Percentiles rank a stretch among this genome's conserved stretches.
These are phyloP conservation scores for Aspergillaceae sp. DNA, from an alignment of 2,329 filamentous ascomycete species.

Conservation along the genomic window DNA sequence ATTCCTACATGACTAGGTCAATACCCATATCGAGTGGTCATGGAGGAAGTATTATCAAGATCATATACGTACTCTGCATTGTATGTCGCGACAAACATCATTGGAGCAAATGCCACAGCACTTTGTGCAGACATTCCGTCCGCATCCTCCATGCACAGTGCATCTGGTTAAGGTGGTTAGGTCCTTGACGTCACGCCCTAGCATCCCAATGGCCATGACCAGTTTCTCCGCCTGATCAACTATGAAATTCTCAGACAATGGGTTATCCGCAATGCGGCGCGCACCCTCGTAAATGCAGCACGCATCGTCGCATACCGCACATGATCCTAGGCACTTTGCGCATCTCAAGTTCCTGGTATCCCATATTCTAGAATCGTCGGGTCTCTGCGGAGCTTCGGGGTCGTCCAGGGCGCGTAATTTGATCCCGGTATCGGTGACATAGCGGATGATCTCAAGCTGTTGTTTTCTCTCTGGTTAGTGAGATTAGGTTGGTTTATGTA, in stretches of 20 bases:
- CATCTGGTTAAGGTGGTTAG: slow-evolving; percentile 26
- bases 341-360: slow-evolving; percentile 25
- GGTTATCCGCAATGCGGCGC: not conserved
- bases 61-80: slow-evolving; percentile 20
- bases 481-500: not conserved
- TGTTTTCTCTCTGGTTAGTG: not conserved
- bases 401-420: slow-evolving; percentile 1
- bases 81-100: slow-evolving; percentile 23
- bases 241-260: not conserved
- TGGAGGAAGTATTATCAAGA: not conserved
- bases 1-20: slow-evolving; percentile 15
- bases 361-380: slow-evolving; percentile 17
- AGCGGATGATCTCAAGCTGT: slow-evolving; percentile 6
- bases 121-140: slow-evolving; percentile 23
- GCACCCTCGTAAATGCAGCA: slow-evolving; percentile 26
- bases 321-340: slow-evolving; percentile 18
- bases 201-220: slow-evolving; percentile 11
- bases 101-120: slow-evolving; percentile 29
- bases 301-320: slow-evolving; percentile 19
- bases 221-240: slow-evolving; percentile 5
- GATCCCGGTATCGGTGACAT: slow-evolving; percentile 9
- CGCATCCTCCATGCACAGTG: slow-evolving; percentile 20
- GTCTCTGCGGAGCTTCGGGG: slow-evolving; percentile 1
- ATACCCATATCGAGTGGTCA: not conserved
- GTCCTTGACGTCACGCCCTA: slow-evolving; percentile 19